A percentile compares a stretch with the other conserved stretches of the same genome.
Conservation (phyloP, 2,329 filamentous ascomycete species). For the Phialocephala sp. region DNA sequence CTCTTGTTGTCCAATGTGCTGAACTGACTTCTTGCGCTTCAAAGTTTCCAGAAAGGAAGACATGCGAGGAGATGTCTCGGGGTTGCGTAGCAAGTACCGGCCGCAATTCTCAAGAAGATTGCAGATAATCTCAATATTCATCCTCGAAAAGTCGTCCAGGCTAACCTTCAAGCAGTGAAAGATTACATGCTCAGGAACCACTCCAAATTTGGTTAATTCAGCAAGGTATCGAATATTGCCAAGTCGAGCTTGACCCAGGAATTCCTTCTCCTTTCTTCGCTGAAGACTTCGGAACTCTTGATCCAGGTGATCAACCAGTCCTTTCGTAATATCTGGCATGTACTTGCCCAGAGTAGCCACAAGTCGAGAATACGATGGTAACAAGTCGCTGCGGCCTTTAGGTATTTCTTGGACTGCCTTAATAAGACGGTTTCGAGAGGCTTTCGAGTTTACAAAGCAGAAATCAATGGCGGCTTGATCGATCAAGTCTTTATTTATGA, state of each 20-base stretch:
- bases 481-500: slow-evolving; percentile 89
- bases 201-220: slow-evolving; percentile 96
- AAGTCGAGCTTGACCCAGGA: slow-evolving; percentile 89
- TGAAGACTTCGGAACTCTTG: slow-evolving; percentile 97
- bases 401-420: slow-evolving; percentile 94
- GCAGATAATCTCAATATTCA: slow-evolving; percentile 99
- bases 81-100: slow-evolving; percentile 88
- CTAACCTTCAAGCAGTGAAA: slow-evolving; percentile 99
- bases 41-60: slow-evolving; percentile 90
- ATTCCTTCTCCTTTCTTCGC: slow-evolving; percentile 96
- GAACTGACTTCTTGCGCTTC: slow-evolving; percentile 92
- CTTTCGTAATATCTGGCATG: slow-evolving; percentile 92
- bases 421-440: slow-evolving; percentile 90
- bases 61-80: slow-evolving; percentile 94
- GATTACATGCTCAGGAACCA: slow-evolving; percentile 97
- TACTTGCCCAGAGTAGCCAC: slow-evolving; percentile 93
- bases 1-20: slow-evolving; percentile 94
- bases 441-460: slow-evolving; percentile 98
- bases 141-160: slow-evolving; percentile 94
- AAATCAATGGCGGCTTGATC: slow-evolving; percentile 96
- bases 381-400: slow-evolving; percentile 88
- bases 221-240: slow-evolving; percentile 97
- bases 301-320: slow-evolving; percentile 88
- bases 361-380: slow-evolving; percentile 90
- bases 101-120: slow-evolving; percentile 96